These are phyloP conservation scores for Candida broadrunensis DNA, from an alignment of 805 yeast species.

Conservation along the genomic window DNA sequence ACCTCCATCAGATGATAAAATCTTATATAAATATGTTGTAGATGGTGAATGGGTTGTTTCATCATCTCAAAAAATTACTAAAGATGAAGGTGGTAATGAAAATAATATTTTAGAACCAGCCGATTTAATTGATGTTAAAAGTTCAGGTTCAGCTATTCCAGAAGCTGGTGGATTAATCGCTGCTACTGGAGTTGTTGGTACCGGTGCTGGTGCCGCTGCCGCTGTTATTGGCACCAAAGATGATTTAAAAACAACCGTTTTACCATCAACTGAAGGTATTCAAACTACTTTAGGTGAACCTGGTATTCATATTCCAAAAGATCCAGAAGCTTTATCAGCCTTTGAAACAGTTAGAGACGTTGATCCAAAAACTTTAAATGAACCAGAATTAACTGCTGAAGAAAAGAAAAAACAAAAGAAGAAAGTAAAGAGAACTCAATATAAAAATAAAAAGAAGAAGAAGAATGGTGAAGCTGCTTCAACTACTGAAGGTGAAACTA, in stretches of 20 bases:
- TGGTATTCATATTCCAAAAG: slow-evolving; percentile 64
- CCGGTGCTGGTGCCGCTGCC: slow-evolving; percentile 54
- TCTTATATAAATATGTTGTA: slow-evolving; percentile 61
- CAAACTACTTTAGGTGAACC: slow-evolving; percentile 61
- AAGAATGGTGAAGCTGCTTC: slow-evolving; percentile 10
- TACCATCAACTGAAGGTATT: slow-evolving; percentile 30
- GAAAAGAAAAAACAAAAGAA: slow-evolving; percentile 41
- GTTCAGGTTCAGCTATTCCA: slow-evolving; percentile 25
- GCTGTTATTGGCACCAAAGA: slow-evolving; percentile 5
- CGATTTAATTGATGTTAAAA: slow-evolving; percentile 24
- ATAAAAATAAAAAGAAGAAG: slow-evolving; percentile 41
- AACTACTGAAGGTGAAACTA: slow-evolving; percentile 13
- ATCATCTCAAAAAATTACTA: slow-evolving; percentile 35
- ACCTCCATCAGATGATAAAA: slow-evolving; percentile 34
- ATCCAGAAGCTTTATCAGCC: slow-evolving; percentile 64
- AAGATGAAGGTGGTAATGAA: slow-evolving; percentile 48
- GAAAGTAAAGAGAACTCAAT: slow-evolving; percentile 42
- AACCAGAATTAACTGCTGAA: slow-evolving; percentile 24
- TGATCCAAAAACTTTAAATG: slow-evolving; percentile 50
- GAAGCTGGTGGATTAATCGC: slow-evolving; percentile 28
- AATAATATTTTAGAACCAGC: slow-evolving; percentile 46
- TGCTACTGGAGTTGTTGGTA: slow-evolving; percentile 45
- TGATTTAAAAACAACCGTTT: slow-evolving; percentile 30
- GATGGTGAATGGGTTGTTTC: slow-evolving; percentile 64
- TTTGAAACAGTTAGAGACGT: slow-evolving; percentile 56